Percentiles rank a stretch among this genome's conserved stretches.
Evolutionary conservation across 495 filamentous ascomycete species (phyloP).

Genomic region (Poronia punctata): DNA sequence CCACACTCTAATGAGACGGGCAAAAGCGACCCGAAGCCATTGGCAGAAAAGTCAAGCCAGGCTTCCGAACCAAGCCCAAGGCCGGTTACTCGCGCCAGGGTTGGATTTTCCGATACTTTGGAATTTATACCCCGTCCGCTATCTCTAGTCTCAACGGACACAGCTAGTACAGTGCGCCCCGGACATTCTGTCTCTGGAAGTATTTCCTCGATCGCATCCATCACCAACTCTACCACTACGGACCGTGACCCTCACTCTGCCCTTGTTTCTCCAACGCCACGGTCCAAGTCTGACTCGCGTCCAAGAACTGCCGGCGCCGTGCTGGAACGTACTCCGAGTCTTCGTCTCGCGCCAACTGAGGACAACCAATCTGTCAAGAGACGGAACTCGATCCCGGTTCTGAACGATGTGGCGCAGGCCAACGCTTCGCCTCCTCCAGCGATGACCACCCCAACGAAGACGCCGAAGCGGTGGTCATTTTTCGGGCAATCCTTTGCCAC

Average conservation of each 20-base stretch:
- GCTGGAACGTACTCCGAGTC: conserved; percentile 38
- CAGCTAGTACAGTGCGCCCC: conserved; percentile 58
- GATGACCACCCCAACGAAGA: conserved; percentile 39
- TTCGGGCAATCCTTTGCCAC: conserved; percentile 42
- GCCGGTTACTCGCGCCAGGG: conserved; percentile 37
- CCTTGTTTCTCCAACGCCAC: conserved; percentile 20
- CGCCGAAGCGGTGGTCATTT: conserved; percentile 47
- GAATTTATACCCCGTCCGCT: conserved; percentile 67
- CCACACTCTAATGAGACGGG: not conserved
- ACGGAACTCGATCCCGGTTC: conserved; percentile 45
- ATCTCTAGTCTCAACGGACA: conserved; percentile 68
- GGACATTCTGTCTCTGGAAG: conserved; percentile 58
- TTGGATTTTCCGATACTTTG: conserved; percentile 54
- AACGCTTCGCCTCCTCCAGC: conserved; percentile 21
- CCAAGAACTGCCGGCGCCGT: conserved; percentile 49
- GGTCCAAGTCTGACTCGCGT: conserved; percentile 29
- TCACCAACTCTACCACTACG: conserved; percentile 25
- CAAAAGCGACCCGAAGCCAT: conserved; percentile 16
- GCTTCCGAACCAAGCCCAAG: conserved; percentile 23
- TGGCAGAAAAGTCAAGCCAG: conserved; percentile 11
- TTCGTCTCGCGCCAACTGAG: conserved; percentile 24
- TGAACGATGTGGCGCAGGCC: conserved; percentile 27
- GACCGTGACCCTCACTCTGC: conserved; percentile 31
- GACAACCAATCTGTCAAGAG: conserved; percentile 29
- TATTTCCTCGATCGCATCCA: conserved; percentile 54